Evolutionary conservation across 2,329 filamentous ascomycete species (phyloP).

Genomic region (Trichoderma hamatum): DNA sequence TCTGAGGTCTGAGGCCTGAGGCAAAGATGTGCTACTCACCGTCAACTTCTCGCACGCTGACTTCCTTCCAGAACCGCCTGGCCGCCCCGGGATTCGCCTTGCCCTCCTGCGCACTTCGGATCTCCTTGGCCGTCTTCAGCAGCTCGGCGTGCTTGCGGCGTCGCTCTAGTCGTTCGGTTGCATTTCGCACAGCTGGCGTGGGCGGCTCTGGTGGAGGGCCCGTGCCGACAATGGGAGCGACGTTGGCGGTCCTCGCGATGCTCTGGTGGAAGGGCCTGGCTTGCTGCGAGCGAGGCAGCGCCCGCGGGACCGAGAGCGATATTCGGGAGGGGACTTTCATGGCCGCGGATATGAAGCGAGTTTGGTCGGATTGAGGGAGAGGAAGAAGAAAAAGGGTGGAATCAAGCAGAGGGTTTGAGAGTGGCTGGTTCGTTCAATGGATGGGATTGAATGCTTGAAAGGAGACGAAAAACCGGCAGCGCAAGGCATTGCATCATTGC

Average conservation of each 20-base stretch:
- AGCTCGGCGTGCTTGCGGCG: slow-evolving; percentile 58
- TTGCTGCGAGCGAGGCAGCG: slow-evolving; percentile 33
- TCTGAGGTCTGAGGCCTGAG: too few relatives aligned
- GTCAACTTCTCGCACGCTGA: slow-evolving; percentile 67
- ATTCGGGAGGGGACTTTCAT: slow-evolving; percentile 50
- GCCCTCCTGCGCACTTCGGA: slow-evolving; percentile 43
- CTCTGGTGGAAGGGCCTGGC: slow-evolving; percentile 41
- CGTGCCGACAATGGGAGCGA: slow-evolving; percentile 56
- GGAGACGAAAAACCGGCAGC: neutral
- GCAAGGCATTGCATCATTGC: neutral
- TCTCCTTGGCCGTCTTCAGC: slow-evolving; percentile 54
- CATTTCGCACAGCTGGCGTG: slow-evolving; percentile 46
- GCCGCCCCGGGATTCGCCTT: slow-evolving; percentile 52
- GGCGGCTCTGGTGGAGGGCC: slow-evolving; percentile 64
- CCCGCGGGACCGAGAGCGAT: slow-evolving; percentile 40
- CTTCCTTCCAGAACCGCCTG: slow-evolving; percentile 89
- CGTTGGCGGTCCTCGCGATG: slow-evolving; percentile 46
- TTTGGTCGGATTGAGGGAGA: neutral
- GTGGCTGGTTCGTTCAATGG: neutral
- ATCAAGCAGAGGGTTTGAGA: neutral
- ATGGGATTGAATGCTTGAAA: neutral
- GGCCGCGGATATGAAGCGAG: slow-evolving; percentile 22
- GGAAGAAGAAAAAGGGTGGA: neutral
- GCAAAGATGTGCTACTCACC: slow-evolving; percentile 52
- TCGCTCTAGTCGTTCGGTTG: slow-evolving; percentile 52